Base-by-base conservation (phyloP, 2,329 filamentous ascomycete genomes). In the Epichloe uncinata region DNA sequence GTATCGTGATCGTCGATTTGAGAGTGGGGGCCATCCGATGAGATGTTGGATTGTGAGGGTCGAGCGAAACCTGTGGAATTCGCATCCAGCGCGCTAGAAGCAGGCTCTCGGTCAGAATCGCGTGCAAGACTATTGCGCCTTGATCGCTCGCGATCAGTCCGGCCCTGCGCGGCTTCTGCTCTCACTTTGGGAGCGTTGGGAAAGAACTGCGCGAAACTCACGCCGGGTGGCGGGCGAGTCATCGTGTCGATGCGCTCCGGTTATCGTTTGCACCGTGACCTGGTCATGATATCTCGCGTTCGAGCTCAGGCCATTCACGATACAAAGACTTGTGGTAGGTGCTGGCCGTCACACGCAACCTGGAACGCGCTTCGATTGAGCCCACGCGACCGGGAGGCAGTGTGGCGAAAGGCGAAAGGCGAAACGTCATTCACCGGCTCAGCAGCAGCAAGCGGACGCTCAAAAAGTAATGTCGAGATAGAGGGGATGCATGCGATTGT, bases 121-220 rank as follows among this genome's bases (percentile, higher is more conserved):
- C 54, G 45, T 46, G 58, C 53, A 34, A 56, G 50, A n/a, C 51
- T 50, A 52, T 53, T 56, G 49, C 58, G 57, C 48, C 58, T 62
- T 50, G 57, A 54, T 44, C 56, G 61, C 42, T 66, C 63, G 53
- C 60, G 60, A 48, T 64, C 64, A 54, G 57, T 57, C 56, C 66
- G 66, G 55, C 62, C 60, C 60, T 68, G 66, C 47, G 47, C 47
- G 48, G 67, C 68, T 57, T 69, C 70, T 53, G 67, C 67, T 66
- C 70, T 79, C 71, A 75, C 73, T 66, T 75, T 81, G 58, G 86
- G 85, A 63, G 85, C 86, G 65, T 84, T 81, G 59, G 85, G 85
- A 69, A 89, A 90, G 77, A 88, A 93, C 71, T 89, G 82, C 71
- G 84, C 85, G 76, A 89, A 90, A 72, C 83, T 82, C 73, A 84